Percentiles rank a stretch among this genome's conserved stretches.
phyloP scores from a whole-genome alignment of 768 basidiomycete genomes.

The Amanita fuliginea region DNA sequence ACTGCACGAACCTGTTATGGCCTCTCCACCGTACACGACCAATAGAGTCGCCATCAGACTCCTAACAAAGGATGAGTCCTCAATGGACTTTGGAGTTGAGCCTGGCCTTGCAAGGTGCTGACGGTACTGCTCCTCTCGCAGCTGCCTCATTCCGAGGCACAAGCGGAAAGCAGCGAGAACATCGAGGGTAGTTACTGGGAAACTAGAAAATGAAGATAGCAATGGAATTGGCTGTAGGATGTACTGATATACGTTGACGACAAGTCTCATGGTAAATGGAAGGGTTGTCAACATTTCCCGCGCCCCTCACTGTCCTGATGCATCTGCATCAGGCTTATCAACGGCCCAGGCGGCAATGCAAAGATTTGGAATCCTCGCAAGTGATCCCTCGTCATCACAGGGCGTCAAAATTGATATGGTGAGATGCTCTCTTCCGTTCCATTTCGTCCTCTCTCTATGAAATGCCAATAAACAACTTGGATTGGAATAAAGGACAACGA shows the following conservation, averaged over 20 bases:
- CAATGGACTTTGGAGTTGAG: conserved; percentile 19
- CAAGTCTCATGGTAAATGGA: conserved; percentile 20
- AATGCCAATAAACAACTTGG: conserved; percentile 7
- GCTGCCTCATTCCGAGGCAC: conserved; percentile 57
- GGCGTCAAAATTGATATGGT: conserved; percentile 97
- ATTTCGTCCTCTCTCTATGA: conserved; percentile 84
- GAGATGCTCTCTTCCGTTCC: conserved; percentile 79
- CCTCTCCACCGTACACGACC: conserved; percentile 76
- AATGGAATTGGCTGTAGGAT: conserved; percentile 49
- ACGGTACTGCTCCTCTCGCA: conserved; percentile 38
- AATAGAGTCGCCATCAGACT: conserved; percentile 45
- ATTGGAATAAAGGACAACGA: conserved; percentile 13
- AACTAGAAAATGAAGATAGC: conserved; percentile 51
- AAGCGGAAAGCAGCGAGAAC: conserved; percentile 57
- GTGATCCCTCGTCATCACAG: conserved; percentile 49
- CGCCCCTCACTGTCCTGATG: not conserved
- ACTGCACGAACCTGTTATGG: conserved; percentile 36
- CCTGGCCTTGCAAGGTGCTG: conserved; percentile 34
- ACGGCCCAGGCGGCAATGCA: too few relatives aligned
- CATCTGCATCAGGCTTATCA: too few relatives aligned
- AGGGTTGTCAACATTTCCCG: not conserved
- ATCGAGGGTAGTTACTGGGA: conserved; percentile 52
- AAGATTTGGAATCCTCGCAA: too few relatives aligned
- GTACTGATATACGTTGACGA: conserved; percentile 42
- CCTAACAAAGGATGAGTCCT: conserved; percentile 46